These are phyloP conservation scores for Talaromyces sp. DNA, from an alignment of 2,329 filamentous ascomycete species.

Conservation along the genomic window DNA sequence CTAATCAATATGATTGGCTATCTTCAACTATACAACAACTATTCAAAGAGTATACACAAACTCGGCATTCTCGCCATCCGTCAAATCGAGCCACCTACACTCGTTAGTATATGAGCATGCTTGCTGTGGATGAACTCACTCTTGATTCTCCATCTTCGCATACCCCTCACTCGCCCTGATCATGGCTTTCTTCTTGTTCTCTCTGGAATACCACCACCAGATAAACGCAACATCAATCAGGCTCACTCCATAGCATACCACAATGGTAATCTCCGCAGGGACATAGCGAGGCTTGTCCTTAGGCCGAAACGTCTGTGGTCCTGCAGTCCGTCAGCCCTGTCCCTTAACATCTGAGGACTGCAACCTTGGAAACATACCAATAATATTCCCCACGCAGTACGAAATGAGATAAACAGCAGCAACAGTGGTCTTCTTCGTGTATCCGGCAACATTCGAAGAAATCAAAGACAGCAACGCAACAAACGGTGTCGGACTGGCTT, in stretches of 20 bases:
- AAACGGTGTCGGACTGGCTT: conserved; percentile 56
- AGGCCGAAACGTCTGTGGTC: conserved; percentile 54
- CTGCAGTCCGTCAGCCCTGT: conserved; percentile 22
- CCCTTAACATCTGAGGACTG: too few species aligned
- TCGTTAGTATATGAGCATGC: neutral
- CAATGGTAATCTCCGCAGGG: conserved; percentile 59
- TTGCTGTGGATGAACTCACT: conserved; percentile 38
- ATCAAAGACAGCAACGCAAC: conserved; percentile 61
- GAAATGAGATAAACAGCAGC: conserved; percentile 46
- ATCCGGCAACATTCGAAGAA: conserved; percentile 54
- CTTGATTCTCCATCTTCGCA: conserved; percentile 59
- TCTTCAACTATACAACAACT: neutral
- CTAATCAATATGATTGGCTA: neutral
- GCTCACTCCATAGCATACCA: conserved; percentile 54
- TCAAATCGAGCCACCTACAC: conserved; percentile 54
- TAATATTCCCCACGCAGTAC: conserved; percentile 52
- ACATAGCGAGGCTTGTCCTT: conserved; percentile 56
- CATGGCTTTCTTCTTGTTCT: conserved; percentile 57
- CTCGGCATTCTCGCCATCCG: conserved; percentile 61
- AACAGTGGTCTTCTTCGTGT: conserved; percentile 52
- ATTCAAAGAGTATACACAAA: conserved; percentile 55
- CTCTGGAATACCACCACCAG: conserved; percentile 54
- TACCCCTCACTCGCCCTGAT: conserved; percentile 53
- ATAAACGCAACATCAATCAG: conserved; percentile 56
- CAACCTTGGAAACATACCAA: too few species aligned